Evolutionary conservation across 768 basidiomycete genomes (phyloP).

Genomic region (Trametes coccinea): DNA sequence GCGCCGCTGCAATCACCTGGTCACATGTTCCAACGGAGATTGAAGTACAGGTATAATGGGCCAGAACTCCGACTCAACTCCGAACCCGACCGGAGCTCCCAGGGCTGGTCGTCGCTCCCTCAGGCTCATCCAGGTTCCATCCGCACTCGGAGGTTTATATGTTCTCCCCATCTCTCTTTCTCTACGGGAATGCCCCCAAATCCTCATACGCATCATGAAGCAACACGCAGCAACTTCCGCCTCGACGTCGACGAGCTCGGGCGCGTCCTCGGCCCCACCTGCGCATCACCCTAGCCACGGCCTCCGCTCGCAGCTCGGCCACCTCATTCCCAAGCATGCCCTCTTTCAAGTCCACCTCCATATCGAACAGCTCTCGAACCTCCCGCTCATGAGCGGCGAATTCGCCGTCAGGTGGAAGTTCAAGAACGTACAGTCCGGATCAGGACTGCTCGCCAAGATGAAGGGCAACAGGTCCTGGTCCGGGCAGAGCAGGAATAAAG

Average conservation of each 20-base stretch:
- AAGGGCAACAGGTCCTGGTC: slow-evolving; percentile 30
- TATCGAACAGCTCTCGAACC: slow-evolving; percentile 68
- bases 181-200: slow-evolving; percentile 15
- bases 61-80: no score
- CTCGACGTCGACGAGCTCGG: slow-evolving; percentile 20
- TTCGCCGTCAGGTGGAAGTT: slow-evolving; percentile 74
- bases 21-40: no score
- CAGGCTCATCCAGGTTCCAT: not conserved
- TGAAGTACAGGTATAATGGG: no score
- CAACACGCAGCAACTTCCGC: slow-evolving; percentile 11
- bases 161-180: not conserved
- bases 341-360: slow-evolving; percentile 61
- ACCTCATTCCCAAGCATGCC: slow-evolving; percentile 64
- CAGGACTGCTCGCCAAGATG: slow-evolving; percentile 45
- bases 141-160: slow-evolving; percentile 12
- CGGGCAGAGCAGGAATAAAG: slow-evolving; percentile 21
- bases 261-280: slow-evolving; percentile 14
- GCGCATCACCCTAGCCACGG: slow-evolving; percentile 21
- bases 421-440: slow-evolving; percentile 52
- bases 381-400: slow-evolving; percentile 71
- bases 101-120: slow-evolving; percentile 3
- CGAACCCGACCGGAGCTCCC: slow-evolving; percentile 3
- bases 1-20: no score
- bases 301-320: slow-evolving; percentile 59
- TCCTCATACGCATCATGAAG: slow-evolving; percentile 6